A percentile compares a stretch with the other conserved stretches of the same genome.
phyloP scores from a whole-genome alignment of 768 basidiomycete genomes.

The Mycena crocata region DNA sequence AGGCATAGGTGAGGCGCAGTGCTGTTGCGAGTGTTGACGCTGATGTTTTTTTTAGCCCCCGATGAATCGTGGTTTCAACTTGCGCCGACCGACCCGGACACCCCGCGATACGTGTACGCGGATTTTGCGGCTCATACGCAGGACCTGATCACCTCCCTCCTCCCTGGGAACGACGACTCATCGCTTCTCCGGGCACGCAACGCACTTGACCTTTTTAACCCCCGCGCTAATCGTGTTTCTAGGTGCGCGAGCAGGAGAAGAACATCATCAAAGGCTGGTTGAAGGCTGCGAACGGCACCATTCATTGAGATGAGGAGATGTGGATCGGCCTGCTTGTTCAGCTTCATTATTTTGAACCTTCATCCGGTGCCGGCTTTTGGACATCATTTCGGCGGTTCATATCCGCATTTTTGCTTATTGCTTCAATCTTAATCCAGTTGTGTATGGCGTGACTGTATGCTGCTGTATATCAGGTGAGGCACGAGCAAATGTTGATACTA shows the following conservation, averaged over 20 bases:
- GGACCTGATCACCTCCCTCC: not conserved
- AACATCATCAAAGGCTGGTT: conserved; percentile 18
- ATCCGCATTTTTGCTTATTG: no score
- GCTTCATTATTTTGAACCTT: no score
- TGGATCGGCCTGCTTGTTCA: no score
- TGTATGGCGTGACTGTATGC: no score
- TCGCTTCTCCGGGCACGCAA: not conserved
- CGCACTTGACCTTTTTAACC: not conserved
- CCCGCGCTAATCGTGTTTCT: not conserved
- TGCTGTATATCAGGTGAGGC: no score
- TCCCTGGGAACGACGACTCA: conserved; percentile 5
- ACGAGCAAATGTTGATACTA: no score
- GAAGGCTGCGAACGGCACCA: conserved; percentile 1
- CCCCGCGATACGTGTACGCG: conserved; percentile 5
- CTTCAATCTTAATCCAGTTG: no score
- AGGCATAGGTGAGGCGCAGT: conserved; percentile 1
- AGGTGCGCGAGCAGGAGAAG: conserved; percentile 17
- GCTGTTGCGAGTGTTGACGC: not conserved
- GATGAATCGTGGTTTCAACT: conserved; percentile 5
- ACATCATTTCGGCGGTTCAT: no score
- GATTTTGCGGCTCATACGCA: conserved; percentile 11
- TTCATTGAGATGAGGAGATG: no score
- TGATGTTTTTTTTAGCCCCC: not conserved
- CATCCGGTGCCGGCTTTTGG: no score
- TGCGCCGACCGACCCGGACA: conserved; percentile 8